A percentile compares a stretch with the other conserved stretches of the same genome.
These are phyloP conservation scores for Fusarium decemcellulare DNA, from an alignment of 2,329 filamentous ascomycete genomes.

Conservation along the genomic window DNA sequence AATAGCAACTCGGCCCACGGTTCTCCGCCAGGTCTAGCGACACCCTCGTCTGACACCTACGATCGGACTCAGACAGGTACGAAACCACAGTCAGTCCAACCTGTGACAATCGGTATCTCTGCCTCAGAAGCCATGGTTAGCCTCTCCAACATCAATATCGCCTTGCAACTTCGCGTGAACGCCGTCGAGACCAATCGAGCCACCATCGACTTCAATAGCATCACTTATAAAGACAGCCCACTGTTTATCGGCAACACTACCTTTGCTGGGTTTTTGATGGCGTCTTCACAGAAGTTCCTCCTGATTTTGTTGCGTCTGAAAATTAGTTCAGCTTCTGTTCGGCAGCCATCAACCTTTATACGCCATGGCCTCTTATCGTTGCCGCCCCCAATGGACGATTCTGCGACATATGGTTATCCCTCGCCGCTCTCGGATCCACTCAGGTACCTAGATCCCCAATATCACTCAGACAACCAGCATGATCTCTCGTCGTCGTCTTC, in stretches of 20 bases:
- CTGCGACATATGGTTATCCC: too few relatives aligned
- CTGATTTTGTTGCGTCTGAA: background rate
- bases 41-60: too few relatives aligned
- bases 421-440: too few relatives aligned
- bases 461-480: background rate
- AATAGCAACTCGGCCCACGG: too few relatives aligned
- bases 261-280: background rate
- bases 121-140: background rate
- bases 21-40: too few relatives aligned
- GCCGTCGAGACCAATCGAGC: background rate
- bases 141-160: background rate
- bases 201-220: background rate
- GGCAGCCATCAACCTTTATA: too few relatives aligned
- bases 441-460: too few relatives aligned
- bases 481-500: background rate
- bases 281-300: background rate
- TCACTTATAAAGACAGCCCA: background rate
- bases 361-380: too few relatives aligned
- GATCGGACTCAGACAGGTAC: too few relatives aligned
- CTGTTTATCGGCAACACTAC: background rate
- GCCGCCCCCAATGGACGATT: too few relatives aligned
- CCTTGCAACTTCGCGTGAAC: background rate
- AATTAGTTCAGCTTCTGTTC: too few relatives aligned
- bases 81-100: background rate
- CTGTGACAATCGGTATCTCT: background rate